phyloP scores from a whole-genome alignment of 2,329 filamentous ascomycete genomes.

The Verticillium nubilum region DNA sequence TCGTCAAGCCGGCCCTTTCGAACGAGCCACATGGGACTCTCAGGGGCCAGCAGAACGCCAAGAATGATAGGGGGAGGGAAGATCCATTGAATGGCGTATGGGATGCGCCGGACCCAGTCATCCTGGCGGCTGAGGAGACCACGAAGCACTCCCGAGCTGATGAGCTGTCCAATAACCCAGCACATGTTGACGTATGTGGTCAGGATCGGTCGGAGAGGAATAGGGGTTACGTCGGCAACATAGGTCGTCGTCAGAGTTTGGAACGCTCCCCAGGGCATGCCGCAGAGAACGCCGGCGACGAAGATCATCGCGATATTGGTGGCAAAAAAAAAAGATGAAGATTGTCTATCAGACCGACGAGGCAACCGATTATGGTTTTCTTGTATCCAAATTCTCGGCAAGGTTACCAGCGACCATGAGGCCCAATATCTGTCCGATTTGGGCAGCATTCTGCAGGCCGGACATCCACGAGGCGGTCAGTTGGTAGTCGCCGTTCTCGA shows the following conservation, averaged over 20 bases:
- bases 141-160: constrained; percentile 35
- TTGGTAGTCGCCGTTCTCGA: constrained; percentile 18
- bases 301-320: constrained; percentile 24
- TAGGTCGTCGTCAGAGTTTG: constrained; percentile 32
- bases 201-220: constrained; percentile 39
- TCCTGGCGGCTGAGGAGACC: constrained; percentile 27
- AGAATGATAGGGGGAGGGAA: constrained; percentile 23
- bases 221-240: constrained; percentile 31
- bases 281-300: constrained; percentile 26
- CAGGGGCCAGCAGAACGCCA: constrained; percentile 27
- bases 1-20: constrained; percentile 25
- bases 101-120: constrained; percentile 30
- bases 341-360: constrained; percentile 31
- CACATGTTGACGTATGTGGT: constrained; percentile 44
- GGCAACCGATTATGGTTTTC: constrained; percentile 29
- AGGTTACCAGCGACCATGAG: constrained; percentile 34
- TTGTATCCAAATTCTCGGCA: constrained; percentile 29
- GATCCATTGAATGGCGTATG: constrained; percentile 36
- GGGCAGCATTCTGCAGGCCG: background rate
- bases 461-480: background rate
- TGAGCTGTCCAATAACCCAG: constrained; percentile 43
- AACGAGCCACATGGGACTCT: constrained; percentile 36
- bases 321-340: constrained; percentile 31
- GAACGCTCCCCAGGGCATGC: constrained; percentile 27
- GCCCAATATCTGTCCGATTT: constrained; percentile 29